Evolutionary conservation across 176 grass and related monocot species (phyloP).

Genomic region (Thalia dealbata): DNA sequence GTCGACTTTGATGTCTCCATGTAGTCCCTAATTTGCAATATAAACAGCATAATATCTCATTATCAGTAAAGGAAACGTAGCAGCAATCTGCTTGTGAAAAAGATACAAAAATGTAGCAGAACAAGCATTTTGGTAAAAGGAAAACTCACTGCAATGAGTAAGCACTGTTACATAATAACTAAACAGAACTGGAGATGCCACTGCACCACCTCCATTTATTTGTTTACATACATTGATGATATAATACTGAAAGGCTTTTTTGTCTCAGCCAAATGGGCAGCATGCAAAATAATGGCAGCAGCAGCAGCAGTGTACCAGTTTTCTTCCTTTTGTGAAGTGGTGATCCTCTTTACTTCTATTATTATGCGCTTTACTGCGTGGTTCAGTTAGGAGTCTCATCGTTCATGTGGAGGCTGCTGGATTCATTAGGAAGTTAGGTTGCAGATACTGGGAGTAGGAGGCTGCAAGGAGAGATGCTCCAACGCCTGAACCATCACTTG

Average conservation of each 20-base stretch:
- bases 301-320: background rate
- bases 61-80: background rate
- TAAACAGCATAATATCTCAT: background rate
- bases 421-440: background rate
- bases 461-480: slow-evolving; percentile 34
- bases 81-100: background rate
- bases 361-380: background rate
- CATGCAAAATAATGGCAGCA: background rate
- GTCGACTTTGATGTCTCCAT: no score
- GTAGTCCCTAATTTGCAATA: background rate
- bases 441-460: slow-evolving; percentile 30
- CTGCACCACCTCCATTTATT: background rate
- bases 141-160: background rate
- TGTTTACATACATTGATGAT: background rate
- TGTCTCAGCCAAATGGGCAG: background rate
- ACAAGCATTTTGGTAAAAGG: background rate
- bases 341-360: background rate
- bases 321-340: background rate
- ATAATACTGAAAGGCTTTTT: background rate
- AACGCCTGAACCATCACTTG: slow-evolving; percentile 24
- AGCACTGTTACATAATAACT: background rate
- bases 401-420: background rate
- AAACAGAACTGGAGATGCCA: background rate
- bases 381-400: background rate
- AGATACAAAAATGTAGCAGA: background rate